Percentiles rank a stretch among this genome's conserved stretches.
These are phyloP conservation scores for Penicillium macrosclerotiorum DNA, from an alignment of 495 filamentous ascomycete genomes.

Conservation along the genomic window DNA sequence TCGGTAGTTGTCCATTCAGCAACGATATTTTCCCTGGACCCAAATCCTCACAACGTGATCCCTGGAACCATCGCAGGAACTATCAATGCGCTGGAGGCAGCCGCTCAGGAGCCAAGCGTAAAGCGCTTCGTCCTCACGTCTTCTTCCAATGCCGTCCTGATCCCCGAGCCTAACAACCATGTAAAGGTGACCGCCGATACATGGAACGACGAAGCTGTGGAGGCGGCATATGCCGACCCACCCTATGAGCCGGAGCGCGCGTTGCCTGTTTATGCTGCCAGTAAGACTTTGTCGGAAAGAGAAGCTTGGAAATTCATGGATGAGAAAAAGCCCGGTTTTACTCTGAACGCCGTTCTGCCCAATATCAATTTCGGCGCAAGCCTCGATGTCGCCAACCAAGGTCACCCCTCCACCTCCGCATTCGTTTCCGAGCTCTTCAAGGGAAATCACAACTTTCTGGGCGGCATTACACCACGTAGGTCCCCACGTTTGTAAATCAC, in stretches of 20 bases:
- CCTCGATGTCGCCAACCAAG: not conserved
- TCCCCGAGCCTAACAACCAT: slow-evolving; percentile 18
- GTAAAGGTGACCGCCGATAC: not conserved
- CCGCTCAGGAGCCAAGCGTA: slow-evolving; percentile 16
- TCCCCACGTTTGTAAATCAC: too few relatives aligned
- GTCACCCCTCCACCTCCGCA: too few relatives aligned
- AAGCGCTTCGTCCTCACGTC: slow-evolving; percentile 52
- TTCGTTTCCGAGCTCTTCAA: too few relatives aligned
- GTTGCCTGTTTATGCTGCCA: slow-evolving; percentile 44
- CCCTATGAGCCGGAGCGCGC: slow-evolving; percentile 6
- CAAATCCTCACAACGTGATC: not conserved
- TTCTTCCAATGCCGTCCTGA: slow-evolving; percentile 39
- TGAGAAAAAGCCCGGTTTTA: slow-evolving; percentile 45
- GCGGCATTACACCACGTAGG: too few relatives aligned
- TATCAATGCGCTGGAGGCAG: not conserved
- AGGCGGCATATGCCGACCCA: slow-evolving; percentile 36
- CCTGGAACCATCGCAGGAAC: not conserved
- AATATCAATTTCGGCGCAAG: slow-evolving; percentile 11
- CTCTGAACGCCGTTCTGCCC: slow-evolving; percentile 49
- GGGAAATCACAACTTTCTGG: too few relatives aligned
- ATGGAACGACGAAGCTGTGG: slow-evolving; percentile 46
- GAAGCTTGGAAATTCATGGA: slow-evolving; percentile 49
- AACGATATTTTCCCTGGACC: not conserved
- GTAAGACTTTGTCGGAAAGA: slow-evolving; percentile 51
- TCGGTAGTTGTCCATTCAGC: slow-evolving; percentile 5